These are phyloP conservation scores for Candida hungchunana DNA, from an alignment of 805 yeast species.

Conservation along the genomic window DNA sequence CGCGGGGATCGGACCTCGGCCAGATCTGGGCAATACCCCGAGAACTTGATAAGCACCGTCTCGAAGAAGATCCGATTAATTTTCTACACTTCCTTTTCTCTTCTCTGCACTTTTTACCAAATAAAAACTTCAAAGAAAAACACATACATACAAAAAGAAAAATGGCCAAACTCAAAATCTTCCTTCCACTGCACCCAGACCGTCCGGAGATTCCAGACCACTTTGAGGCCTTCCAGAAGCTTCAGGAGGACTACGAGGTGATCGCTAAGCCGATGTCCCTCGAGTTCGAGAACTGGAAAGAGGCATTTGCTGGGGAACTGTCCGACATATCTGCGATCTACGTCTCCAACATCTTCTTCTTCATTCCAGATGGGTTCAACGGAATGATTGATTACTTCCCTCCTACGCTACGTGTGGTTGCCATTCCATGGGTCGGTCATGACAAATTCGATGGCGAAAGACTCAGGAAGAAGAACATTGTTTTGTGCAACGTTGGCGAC, in stretches of 20 bases:
- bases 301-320: conserved; percentile 35
- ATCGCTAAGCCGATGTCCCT: conserved; percentile 35
- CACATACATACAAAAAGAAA: too few species aligned
- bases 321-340: conserved; percentile 49
- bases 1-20: too few species aligned
- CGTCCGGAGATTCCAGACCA: too few species aligned
- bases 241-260: conserved; percentile 38
- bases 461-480: conserved; percentile 43
- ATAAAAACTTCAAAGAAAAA: too few species aligned
- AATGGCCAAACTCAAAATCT: too few species aligned
- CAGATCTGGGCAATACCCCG: too few species aligned
- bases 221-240: conserved; percentile 43
- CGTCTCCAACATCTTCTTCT: conserved; percentile 50
- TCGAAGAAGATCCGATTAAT: too few species aligned
- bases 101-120: too few species aligned
- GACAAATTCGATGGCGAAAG: conserved; percentile 46
- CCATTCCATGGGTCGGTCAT: conserved; percentile 59
- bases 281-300: conserved; percentile 37
- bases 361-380: conserved; percentile 37
- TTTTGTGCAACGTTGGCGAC: conserved; percentile 58
- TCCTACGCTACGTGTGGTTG: conserved; percentile 39
- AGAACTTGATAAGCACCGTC: too few species aligned
- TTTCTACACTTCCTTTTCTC: too few species aligned
- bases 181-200: too few species aligned
- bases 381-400: conserved; percentile 46